Evolutionary conservation across 148 eudicot species (phyloP), one percentile per base, ranked within the genome.

Genomic region (Fagopyrum esculentum): DNA sequence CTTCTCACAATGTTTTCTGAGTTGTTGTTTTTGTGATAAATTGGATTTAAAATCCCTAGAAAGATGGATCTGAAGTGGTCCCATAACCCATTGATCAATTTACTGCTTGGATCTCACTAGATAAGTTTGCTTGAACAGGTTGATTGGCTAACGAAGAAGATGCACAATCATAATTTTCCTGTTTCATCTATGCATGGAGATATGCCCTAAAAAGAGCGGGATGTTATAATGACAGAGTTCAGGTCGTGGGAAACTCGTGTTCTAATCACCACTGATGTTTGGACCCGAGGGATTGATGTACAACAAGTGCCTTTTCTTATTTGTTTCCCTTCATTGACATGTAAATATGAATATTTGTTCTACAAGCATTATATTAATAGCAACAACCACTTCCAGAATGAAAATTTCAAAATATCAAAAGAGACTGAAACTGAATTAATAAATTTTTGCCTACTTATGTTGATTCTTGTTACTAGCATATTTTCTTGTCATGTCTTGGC

Each of bases 141-240:
- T 55, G 97, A 94, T 84, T 91, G 97, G 98, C 86, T 94, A 43
- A 94, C 93, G 35, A 92, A 87, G 84, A 94, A 91, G 86, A 94
- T 94, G 98, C 93, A 93, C 22, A 91, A 80, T 60, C 86, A 90
- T 79, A 91, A 94, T 76, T 94, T 94, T 51, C 90, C 98, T 6
- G 98, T 94, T 73, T 94, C 98, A 13, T 87, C 96, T 11, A 94
- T 94, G 97, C 98, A 94, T 78, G 98, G 98, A 80, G 97, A 90
- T 74, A 91, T 94, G 98, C 98, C 98, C 56, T 97, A 94, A 78
- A 94, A 91, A 84, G 98, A 94, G 78, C 79, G 98, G 78, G 98
- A 94, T 85, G 98, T 96, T 71, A 90, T 94, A 17, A 94, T 94
- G 98, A 76, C 50, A 26, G 97, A 91, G 77, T 94, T 94, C 57